Conservation (phyloP, 2,329 filamentous ascomycete species). For the Aureobasidium mangrovei region DNA sequence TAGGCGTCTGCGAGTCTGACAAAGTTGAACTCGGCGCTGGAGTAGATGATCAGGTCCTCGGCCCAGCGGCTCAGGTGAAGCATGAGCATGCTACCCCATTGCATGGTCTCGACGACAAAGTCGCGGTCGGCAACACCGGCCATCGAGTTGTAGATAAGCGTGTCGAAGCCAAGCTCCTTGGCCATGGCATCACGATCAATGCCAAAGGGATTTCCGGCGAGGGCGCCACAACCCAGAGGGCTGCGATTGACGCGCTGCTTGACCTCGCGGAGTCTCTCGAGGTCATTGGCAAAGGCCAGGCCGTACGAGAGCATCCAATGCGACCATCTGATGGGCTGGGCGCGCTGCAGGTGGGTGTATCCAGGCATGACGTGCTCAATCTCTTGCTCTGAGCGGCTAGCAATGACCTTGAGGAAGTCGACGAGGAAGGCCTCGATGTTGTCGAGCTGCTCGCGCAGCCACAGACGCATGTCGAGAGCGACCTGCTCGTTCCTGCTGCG, state of each 20-base stretch:
- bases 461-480: constrained; percentile 82
- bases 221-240: constrained; percentile 65
- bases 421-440: constrained; percentile 60
- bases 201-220: constrained; percentile 74
- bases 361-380: constrained; percentile 76
- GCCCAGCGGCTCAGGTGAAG: constrained; percentile 71
- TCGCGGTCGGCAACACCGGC: constrained; percentile 67
- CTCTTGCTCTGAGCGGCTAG: constrained; percentile 61
- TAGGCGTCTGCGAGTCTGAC: constrained; percentile 70
- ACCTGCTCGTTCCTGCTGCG: constrained; percentile 87
- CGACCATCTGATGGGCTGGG: constrained; percentile 70
- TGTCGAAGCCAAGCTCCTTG: constrained; percentile 70
- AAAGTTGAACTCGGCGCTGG: constrained; percentile 66
- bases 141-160: constrained; percentile 68
- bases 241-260: constrained; percentile 62
- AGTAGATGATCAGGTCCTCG: constrained; percentile 82
- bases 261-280: constrained; percentile 67
- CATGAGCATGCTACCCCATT: constrained; percentile 73
- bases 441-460: constrained; percentile 67
- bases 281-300: constrained; percentile 61
- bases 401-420: constrained; percentile 60
- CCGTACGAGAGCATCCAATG: constrained; percentile 75
- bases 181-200: constrained; percentile 75
- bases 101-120: constrained; percentile 72
- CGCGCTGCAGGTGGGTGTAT: constrained; percentile 80